Base-by-base conservation (phyloP, 2,329 filamentous ascomycete species). In the Fusarium acutatum region DNA sequence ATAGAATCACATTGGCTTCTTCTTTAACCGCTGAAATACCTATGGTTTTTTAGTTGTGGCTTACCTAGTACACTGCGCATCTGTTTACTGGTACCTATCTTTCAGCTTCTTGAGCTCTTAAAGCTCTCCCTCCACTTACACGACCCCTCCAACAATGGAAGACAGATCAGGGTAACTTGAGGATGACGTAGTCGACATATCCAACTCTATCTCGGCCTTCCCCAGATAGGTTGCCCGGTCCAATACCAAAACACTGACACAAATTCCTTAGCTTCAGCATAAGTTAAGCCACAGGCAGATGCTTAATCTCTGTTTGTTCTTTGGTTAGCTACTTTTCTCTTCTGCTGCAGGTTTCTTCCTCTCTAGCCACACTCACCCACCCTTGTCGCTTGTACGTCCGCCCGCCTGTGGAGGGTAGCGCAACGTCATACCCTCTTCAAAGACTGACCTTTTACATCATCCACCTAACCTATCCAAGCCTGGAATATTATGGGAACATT, bases 391-490 rank as follows among this genome's bases (percentile, higher is more conserved):
- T 40, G 46, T 60, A 35, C 11, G 24, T 60, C 22, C 35, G 22
- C 40, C 47, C 8, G 50, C 50, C 57, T 15, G 41, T 60, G 44
- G 58, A 54, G 62, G 54, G 50, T 32, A 47, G 46, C 46, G 56
- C 26, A 63, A 73, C 71, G 71, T 73, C 71, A 73, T 73, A 68
- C 35, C 50, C 46, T 60, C 30, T 62, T 50, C 58, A 47, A 26
- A n/a, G 44, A 37, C 43, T 56, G 59, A 30, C 28, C 57, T 37
- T 72, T 73, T 73, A 67, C 71, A 73, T 73, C 71, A 73, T 73
- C 32, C 58, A 56, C 32, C 43, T 40, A 69, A 58, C 62, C 40
- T 34, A 34, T 34, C 44, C 38, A 38, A 46, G 28, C 41, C 53
- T 44, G 30, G 46, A 46, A 59, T 28, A 46, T 12, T 24, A 20